Evolutionary conservation across 2,329 filamentous ascomycete species (phyloP).

Genomic region (Fusarium virguliforme): DNA sequence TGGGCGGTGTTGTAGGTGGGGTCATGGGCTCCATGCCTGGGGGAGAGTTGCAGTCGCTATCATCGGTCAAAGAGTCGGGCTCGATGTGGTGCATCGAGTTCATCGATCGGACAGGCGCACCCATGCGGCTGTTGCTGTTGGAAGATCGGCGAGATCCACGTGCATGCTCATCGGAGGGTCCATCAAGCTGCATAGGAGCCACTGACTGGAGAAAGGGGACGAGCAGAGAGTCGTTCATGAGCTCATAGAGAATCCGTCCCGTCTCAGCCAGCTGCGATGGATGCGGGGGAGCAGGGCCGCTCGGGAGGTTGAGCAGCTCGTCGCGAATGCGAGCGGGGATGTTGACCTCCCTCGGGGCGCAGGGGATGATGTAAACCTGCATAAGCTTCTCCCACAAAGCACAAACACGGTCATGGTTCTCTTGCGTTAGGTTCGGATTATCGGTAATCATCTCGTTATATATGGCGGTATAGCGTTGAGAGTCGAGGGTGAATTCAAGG

Average conservation of each 20-base stretch:
- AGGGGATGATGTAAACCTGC: slow-evolving; percentile 90
- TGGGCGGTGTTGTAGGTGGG: slow-evolving; percentile 81
- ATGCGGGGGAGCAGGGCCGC: slow-evolving; percentile 75
- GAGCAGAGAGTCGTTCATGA: slow-evolving; percentile 98
- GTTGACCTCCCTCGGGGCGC: slow-evolving; percentile 90
- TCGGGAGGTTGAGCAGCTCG: slow-evolving; percentile 73
- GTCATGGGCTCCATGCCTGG: slow-evolving; percentile 76
- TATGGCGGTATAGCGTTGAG: slow-evolving; percentile 83
- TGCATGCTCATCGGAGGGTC: slow-evolving; percentile 56
- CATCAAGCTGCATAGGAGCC: slow-evolving; percentile 58
- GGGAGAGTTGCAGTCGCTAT: slow-evolving; percentile 74
- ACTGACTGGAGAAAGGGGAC: slow-evolving; percentile 88
- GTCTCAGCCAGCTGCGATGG: slow-evolving; percentile 86
- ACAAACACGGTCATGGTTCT: slow-evolving; percentile 77
- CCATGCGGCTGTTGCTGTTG: slow-evolving; percentile 56
- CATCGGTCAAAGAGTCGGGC: slow-evolving; percentile 72
- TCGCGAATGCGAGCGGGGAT: slow-evolving; percentile 90
- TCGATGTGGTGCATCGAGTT: slow-evolving; percentile 65
- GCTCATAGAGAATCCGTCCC: slow-evolving; percentile 89
- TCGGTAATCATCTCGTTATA: slow-evolving; percentile 63
- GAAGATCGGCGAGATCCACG: slow-evolving; percentile 63
- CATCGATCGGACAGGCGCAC: slow-evolving; percentile 52
- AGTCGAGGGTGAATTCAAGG: slow-evolving; percentile 95
- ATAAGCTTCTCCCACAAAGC: slow-evolving; percentile 91
- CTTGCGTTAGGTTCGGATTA: slow-evolving; percentile 55